These are phyloP conservation scores for Panellus pusillus DNA, from an alignment of 768 basidiomycete genomes.

Conservation along the genomic window DNA sequence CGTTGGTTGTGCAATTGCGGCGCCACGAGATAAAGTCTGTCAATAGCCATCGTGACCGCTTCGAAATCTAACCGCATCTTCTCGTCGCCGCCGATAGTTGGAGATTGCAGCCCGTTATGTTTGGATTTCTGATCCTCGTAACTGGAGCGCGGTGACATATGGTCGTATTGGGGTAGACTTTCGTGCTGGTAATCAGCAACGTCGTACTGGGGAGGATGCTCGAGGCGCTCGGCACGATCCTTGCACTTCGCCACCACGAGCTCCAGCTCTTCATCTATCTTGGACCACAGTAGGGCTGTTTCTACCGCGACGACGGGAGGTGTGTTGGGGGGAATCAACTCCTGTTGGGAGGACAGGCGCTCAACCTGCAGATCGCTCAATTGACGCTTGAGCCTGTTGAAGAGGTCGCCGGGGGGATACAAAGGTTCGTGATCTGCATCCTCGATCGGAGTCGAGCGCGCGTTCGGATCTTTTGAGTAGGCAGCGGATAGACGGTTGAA, in stretches of 20 bases:
- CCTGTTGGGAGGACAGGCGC: constrained; percentile 44
- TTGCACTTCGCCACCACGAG: constrained; percentile 65
- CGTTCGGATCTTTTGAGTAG: constrained; percentile 26
- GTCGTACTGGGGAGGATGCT: constrained; percentile 50
- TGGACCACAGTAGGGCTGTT: constrained; percentile 68
- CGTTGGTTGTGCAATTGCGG: constrained; percentile 92
- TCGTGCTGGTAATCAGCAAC: constrained; percentile 37
- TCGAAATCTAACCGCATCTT: constrained; percentile 89
- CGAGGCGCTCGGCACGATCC: constrained; percentile 47
- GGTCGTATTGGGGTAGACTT: constrained; percentile 58
- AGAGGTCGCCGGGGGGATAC: constrained; percentile 39
- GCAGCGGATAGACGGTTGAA: constrained; percentile 61
- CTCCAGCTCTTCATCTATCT: constrained; percentile 75
- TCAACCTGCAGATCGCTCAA: constrained; percentile 67
- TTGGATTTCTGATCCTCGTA: constrained; percentile 38
- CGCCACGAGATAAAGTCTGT: constrained; percentile 79
- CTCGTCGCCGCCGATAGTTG: constrained; percentile 45
- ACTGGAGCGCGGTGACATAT: constrained; percentile 32
- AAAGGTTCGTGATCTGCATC: constrained; percentile 4
- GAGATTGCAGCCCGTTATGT: constrained; percentile 27
- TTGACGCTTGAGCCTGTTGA: constrained; percentile 65
- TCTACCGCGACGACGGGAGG: constrained; percentile 56
- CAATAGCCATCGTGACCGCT: constrained; percentile 83
- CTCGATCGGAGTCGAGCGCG: constrained; percentile 3
- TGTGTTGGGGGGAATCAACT: constrained; percentile 33